Evolutionary conservation across 73 alveolate genomes (phyloP), one percentile per base, ranked within the genome.

Genomic region (Durusdinium trenchii): DNA sequence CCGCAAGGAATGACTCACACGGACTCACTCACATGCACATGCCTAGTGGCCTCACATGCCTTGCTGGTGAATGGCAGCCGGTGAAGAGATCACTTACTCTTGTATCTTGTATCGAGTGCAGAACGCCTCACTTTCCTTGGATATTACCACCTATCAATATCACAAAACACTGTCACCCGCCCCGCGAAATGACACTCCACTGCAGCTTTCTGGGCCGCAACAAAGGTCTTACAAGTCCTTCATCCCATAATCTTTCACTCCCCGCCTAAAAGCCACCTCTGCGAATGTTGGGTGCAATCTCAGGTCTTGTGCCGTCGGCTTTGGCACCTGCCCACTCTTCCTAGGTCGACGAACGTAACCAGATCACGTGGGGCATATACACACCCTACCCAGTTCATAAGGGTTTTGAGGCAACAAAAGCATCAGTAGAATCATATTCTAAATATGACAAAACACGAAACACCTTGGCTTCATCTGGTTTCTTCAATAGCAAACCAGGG

Each of bases 251-350:
- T 6, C 50, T 14, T 36, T 62, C 7, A 45, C 40, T 6, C 52
- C 78, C 9, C 51, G 57, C 94, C 94, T 86, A 61, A 32, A 52
- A 4, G 95, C 95, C 10, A 60, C 57, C 62, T 57, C 67, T 9
- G 95, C 95, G 14, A 36, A 57, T n/a, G 38, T 62, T 64, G 81
- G 95, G 46, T 64, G 43, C 61, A 57, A 43, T 61, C 82, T 81
- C 38, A 86, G 46, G 51, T 86, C 95, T 42, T 57, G 81, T 1
- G 83, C 81, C 20, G 81, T 50, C 23, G 95, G 84, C 83, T 36
- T 45, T 40, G 95, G 95, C 20, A 51, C 38, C 16, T 52, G 54
- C 9, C 36, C 9, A 3, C 26, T 18, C 43, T 85, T n/a, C 94
- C 94, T 85, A 3, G 46, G 67, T 35, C 45, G 14, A 67, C 18